Evolutionary conservation across 306 rosid genomes (phyloP), one percentile per base, ranked within the genome.

Genomic region (Lithocarpus polystachyus): DNA sequence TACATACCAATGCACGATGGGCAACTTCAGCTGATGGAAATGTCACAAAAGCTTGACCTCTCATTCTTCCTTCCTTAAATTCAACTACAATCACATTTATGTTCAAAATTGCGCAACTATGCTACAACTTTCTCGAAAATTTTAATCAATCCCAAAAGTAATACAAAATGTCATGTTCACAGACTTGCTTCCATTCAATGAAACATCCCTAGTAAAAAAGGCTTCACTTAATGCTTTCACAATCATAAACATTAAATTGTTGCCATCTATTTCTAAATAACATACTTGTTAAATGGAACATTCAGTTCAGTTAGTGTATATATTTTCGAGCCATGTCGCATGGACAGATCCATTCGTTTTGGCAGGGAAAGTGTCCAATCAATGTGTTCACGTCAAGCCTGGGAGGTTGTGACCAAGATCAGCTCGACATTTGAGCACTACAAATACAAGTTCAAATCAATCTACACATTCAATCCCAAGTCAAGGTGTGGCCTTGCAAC

Each of bases 41-140:
- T 72, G 98, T 95, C 83, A 95, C 68, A 80, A 95, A 95, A 3
- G 98, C 97, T 89, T 95, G 99, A 70, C 97, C 98, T 84, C 94
- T 91, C 99, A 95, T 95, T 86, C 98, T 88, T 85, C 99, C 98
- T 86, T 92, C 99, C 99, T 92, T 95, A 82, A 82, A 92, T 81
- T 74, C 68, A 81, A 6, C 43, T 70, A 48, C 28, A 11, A 23
- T 62, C 40, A 80, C n/a, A 40, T 85, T 68, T 23, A 65, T 77
- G 83, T 68, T 67, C 43, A 52, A 12, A 33, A 56, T 26, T 53
- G 48, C n/a, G 75, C 68, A 70, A 45, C 45, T 54, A 62, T 55
- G 57, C 62, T 28, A 60, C 17, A 54, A 77, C 51, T 29, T 37
- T 37, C 43, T 52, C 13, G 33, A 48, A 51, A 35, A 37, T 35